phyloP scores from a whole-genome alignment of 1,284 basidiomycete species.

The Abortiporus biennis region DNA sequence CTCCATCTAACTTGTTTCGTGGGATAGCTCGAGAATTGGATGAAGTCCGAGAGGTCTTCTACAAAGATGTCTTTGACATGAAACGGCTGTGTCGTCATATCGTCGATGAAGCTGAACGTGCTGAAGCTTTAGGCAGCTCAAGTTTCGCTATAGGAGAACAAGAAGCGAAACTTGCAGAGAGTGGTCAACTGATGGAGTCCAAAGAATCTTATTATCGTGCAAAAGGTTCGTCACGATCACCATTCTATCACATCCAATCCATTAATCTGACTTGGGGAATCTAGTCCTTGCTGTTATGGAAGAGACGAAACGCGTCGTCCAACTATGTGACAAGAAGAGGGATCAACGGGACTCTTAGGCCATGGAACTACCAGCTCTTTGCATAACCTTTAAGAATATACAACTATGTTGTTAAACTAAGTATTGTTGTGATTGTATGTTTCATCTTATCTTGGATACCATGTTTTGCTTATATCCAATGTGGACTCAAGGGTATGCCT shows the following conservation, averaged over 20 bases:
- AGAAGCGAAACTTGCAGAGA: slow-evolving; percentile 42
- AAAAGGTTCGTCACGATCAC: slow-evolving; percentile 37
- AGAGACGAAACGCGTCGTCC: slow-evolving; percentile 46
- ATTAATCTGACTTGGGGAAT: background rate
- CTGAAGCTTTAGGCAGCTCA: slow-evolving; percentile 35
- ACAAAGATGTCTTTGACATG: slow-evolving; percentile 53
- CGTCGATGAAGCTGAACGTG: slow-evolving; percentile 47
- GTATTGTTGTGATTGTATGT: slow-evolving; percentile 1
- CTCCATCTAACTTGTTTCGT: too few relatives aligned
- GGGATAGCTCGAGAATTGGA: slow-evolving; percentile 53
- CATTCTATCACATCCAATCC: background rate
- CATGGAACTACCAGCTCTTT: background rate
- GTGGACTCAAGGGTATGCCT: too few relatives aligned
- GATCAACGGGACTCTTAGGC: slow-evolving; percentile 17
- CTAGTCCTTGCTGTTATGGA: slow-evolving; percentile 53
- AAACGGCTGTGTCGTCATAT: slow-evolving; percentile 50
- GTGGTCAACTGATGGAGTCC: slow-evolving; percentile 48
- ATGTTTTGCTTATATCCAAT: background rate
- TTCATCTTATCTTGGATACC: background rate
- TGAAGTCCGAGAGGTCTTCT: slow-evolving; percentile 45
- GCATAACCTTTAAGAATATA: background rate
- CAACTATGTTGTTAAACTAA: background rate
- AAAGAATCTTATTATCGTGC: slow-evolving; percentile 50
- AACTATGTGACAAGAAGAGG: slow-evolving; percentile 39
- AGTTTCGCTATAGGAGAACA: slow-evolving; percentile 49